Conservation (phyloP, 2,329 filamentous ascomycete species). For the Stenocarpella maydis region DNA sequence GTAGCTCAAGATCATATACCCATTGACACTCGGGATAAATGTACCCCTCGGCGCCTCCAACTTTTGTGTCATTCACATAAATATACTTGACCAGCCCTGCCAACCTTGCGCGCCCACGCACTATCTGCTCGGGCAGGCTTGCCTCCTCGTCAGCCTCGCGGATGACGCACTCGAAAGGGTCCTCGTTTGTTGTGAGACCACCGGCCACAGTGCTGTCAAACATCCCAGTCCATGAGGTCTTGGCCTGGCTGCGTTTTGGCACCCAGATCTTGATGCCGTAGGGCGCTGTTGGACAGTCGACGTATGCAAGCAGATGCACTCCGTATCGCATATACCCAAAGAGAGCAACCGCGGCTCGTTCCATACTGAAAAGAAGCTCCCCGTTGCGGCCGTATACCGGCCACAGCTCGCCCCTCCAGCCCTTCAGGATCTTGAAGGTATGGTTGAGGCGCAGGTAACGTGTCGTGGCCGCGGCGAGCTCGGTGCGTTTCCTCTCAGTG, state of each 20-base stretch:
- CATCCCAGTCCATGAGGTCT: conserved; percentile 90
- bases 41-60: conserved; percentile 82
- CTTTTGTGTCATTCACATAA: conserved; percentile 76
- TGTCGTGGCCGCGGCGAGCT: conserved; percentile 63
- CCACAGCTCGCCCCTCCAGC: conserved; percentile 85
- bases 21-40: conserved; percentile 93
- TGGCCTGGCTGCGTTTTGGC: conserved; percentile 76
- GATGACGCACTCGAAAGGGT: conserved; percentile 81
- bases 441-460: conserved; percentile 73
- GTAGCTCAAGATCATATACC: conserved; percentile 86
- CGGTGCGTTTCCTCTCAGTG: conserved; percentile 70
- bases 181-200: conserved; percentile 82
- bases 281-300: conserved; percentile 52
- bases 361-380: conserved; percentile 75
- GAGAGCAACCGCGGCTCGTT: conserved; percentile 76
- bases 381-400: conserved; percentile 75
- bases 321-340: conserved; percentile 83
- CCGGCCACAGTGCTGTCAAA: conserved; percentile 92
- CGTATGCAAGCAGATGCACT: conserved; percentile 81
- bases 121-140: conserved; percentile 73
- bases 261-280: conserved; percentile 83
- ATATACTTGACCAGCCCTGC: conserved; percentile 84
- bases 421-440: conserved; percentile 76
- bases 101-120: conserved; percentile 66
- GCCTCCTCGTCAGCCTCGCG: conserved; percentile 92